A percentile compares a stretch with the other conserved stretches of the same genome.
These are phyloP conservation scores for Mycena maculata DNA, from an alignment of 768 basidiomycete species.

Conservation along the genomic window DNA sequence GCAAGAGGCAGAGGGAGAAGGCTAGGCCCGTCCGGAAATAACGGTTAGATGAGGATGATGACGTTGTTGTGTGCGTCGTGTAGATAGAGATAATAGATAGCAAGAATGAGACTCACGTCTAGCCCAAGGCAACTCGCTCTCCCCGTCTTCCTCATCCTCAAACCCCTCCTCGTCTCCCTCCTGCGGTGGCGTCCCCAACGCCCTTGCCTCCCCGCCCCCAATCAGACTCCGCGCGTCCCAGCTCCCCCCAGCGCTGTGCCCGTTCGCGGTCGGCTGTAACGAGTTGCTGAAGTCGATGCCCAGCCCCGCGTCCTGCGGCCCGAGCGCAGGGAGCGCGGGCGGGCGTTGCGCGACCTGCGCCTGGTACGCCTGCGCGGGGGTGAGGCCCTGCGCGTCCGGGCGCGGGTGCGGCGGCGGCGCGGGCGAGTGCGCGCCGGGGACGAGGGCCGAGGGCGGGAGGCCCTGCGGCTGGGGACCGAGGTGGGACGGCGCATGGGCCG, in stretches of 20 bases:
- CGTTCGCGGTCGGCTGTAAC: background rate
- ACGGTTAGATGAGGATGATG: too few relatives aligned
- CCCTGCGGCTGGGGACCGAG: too few relatives aligned
- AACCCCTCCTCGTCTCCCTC: too few relatives aligned
- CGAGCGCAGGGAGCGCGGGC: too few relatives aligned
- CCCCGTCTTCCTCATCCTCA: constrained; percentile 18
- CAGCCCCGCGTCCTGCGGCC: constrained; percentile 72
- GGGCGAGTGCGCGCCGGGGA: constrained; percentile 62
- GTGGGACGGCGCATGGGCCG: too few relatives aligned
- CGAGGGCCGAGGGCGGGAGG: constrained; percentile 50
- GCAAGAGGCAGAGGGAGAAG: too few relatives aligned
- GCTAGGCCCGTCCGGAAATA: too few relatives aligned
- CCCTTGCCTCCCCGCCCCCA: constrained; percentile 65
- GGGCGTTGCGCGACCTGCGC: constrained; percentile 70
- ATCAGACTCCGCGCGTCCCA: constrained; percentile 53
- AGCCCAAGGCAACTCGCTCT: constrained; percentile 36
- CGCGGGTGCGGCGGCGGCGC: constrained; percentile 55
- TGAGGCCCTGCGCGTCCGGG: constrained; percentile 59
- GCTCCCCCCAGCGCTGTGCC: constrained; percentile 32
- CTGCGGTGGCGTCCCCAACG: constrained; percentile 51
- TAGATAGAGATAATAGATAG: background rate
- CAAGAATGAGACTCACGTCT: constrained; percentile 23
- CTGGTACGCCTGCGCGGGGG: constrained; percentile 86
- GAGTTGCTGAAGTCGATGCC: constrained; percentile 62
- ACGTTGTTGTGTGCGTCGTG: too few relatives aligned